Evolutionary conservation across 768 basidiomycete genomes (phyloP), one percentile per base, ranked within the genome.

Genomic region (Leccinum subgranulosum): DNA sequence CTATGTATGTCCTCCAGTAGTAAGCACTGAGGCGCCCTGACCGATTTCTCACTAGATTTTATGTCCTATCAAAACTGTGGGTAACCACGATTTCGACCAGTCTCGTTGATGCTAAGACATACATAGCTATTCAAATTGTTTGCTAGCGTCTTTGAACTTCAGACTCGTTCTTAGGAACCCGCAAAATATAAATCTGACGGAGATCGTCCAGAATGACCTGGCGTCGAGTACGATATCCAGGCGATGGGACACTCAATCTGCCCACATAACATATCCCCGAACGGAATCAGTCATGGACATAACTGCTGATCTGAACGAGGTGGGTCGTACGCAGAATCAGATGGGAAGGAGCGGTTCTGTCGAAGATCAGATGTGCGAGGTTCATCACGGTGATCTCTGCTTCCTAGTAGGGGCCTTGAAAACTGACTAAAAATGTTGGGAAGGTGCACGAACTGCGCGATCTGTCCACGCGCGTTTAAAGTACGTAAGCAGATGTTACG

Each of bases 1-100:
- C 68, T 1, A 51, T 67, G 67, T 68, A 54, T 51, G 66, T 60
- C n/a, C 25, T 17, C 17, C n/a, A 0, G 3, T 7, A 0, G 3
- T 7, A 41, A 12, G 28, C 19, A n/a, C 9, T 11, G 27, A 5
- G 6, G 27, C 7, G 23, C 6, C 27, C 7, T 29, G 6, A 6
- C 3, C 4, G 33, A 33, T 33, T 3, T 14, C 33, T 33, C 12
- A 14, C 12, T 33, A 33, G 33, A 33, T 33, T 33, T 46, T 46
- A 25, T 46, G 3, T 14, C 1, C 12, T 2, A 10, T 25, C 45
- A 9, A 46, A 46, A 25, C 45, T 25, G 45, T 46, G 23, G 2
- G 45, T 25, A 3, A 14, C 23, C 8, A 46, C 3, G 5, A 21
- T 23, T 46, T 46, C 3, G n/a, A 25, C 23, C 11, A 23, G 21